Conservation (phyloP, 345 rosid species). For the Gossypium anomalum region DNA sequence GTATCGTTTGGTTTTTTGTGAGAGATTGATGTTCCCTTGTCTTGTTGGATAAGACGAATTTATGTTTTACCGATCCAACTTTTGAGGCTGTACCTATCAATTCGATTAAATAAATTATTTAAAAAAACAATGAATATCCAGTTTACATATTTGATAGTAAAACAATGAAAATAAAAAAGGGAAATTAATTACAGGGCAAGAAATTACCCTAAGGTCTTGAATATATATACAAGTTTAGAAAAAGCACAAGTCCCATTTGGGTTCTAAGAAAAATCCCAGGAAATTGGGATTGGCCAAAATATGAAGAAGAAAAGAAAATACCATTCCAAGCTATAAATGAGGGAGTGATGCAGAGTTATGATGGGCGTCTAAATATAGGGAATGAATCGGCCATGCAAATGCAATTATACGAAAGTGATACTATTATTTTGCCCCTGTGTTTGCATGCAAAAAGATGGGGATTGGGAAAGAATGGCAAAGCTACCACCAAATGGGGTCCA, state of each 20-base stretch:
- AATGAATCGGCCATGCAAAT: background rate
- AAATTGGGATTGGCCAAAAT: too few relatives aligned
- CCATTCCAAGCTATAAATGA: background rate
- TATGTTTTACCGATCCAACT: slow-evolving; percentile 27
- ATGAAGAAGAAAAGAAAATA: too few relatives aligned
- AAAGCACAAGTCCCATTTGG: too few relatives aligned
- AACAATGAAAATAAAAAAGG: too few relatives aligned
- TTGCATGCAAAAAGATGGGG: slow-evolving; percentile 1
- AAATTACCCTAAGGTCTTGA: background rate
- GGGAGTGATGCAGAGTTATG: too few relatives aligned
- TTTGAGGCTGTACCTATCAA: too few relatives aligned
- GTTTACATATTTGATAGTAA: background rate
- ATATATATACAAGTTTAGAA: background rate
- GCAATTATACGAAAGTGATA: background rate
- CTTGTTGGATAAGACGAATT: slow-evolving; percentile 41
- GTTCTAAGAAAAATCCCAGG: too few relatives aligned
- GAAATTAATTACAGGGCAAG: too few relatives aligned
- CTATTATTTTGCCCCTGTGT: background rate
- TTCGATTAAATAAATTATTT: too few relatives aligned
- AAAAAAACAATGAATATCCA: background rate
- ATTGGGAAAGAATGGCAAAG: slow-evolving; percentile 7
- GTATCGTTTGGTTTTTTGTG: slow-evolving; percentile 35
- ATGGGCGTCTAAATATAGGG: too few relatives aligned
- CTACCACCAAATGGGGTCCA: background rate
- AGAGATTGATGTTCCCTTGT: slow-evolving; percentile 40